Evolutionary conservation across 2,329 filamentous ascomycete species (phyloP).

Genomic region (Colletotrichum aenigma): DNA sequence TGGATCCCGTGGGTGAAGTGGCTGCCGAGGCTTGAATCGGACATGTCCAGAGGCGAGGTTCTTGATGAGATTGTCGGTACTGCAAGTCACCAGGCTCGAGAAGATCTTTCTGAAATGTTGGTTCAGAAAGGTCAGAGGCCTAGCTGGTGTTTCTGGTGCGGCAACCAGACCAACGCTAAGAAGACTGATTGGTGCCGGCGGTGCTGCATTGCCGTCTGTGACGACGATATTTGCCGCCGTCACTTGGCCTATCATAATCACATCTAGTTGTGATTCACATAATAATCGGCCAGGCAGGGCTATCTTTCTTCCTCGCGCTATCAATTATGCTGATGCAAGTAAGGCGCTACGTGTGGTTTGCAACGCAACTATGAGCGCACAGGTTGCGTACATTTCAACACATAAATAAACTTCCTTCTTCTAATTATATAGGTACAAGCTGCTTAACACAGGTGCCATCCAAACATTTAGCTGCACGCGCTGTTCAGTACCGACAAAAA

Average conservation of each 20-base stretch:
- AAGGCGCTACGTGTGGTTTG: neutral
- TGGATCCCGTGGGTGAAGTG: slow-evolving; percentile 21
- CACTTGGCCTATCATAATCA: neutral
- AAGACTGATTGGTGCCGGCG: slow-evolving; percentile 8
- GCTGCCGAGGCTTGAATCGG: slow-evolving; percentile 17
- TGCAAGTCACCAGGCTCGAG: neutral
- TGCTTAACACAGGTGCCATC: neutral
- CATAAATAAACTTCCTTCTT: neutral
- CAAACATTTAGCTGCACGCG: fast-evolving
- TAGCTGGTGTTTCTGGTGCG: slow-evolving; percentile 18
- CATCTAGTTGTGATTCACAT: neutral
- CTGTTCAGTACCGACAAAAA: neutral
- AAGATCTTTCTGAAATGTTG: neutral
- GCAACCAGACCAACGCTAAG: neutral
- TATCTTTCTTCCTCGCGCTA: too few species aligned
- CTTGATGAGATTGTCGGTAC: neutral
- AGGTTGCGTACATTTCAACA: neutral
- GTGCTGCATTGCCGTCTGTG: slow-evolving; percentile 13
- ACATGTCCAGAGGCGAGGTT: slow-evolving; percentile 2
- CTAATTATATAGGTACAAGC: neutral
- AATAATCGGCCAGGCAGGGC: too few species aligned
- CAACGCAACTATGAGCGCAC: neutral
- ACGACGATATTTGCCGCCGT: neutral
- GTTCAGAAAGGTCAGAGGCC: neutral
- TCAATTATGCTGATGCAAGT: neutral